These are phyloP conservation scores for Flaveria brownii DNA, from an alignment of 129 eudicot genomes.

Conservation along the genomic window DNA sequence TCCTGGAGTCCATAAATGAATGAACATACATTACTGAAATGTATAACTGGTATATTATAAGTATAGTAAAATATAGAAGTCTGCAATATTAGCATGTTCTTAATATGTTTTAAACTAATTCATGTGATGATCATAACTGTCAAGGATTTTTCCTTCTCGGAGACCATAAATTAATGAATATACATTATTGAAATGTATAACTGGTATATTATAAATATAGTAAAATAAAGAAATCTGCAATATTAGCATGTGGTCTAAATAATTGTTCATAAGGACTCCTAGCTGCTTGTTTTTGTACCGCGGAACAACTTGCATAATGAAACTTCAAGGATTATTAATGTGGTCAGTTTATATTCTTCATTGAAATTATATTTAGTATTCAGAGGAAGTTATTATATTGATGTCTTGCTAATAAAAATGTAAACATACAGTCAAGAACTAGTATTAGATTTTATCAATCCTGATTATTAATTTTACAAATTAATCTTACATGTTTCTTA, in stretches of 20 bases:
- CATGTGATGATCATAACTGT: not conserved
- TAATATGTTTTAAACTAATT: not conserved
- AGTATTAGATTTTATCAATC: not conserved
- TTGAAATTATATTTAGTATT: not conserved
- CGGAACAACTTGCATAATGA: not conserved
- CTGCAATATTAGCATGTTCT: not conserved
- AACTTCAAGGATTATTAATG: too few relatives aligned
- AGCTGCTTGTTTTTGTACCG: not conserved
- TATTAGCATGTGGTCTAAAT: slow-evolving; percentile 5
- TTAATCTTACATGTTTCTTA: not conserved
- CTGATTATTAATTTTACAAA: not conserved
- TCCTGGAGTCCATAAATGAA: not conserved
- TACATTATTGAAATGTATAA: not conserved
- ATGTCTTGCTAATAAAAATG: slow-evolving; percentile 5
- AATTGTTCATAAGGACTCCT: not conserved
- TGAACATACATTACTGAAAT: not conserved
- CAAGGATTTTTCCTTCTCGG: not conserved
- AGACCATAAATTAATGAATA: not conserved
- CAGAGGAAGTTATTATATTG: not conserved
- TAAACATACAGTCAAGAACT: slow-evolving; percentile 14
- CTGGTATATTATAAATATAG: not conserved
- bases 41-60: not conserved
- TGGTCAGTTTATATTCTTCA: not conserved
- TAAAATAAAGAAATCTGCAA: not conserved
- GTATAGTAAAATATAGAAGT: not conserved